Base-by-base conservation (phyloP, 2,329 filamentous ascomycete genomes). In the Metarhizium rileyi region DNA sequence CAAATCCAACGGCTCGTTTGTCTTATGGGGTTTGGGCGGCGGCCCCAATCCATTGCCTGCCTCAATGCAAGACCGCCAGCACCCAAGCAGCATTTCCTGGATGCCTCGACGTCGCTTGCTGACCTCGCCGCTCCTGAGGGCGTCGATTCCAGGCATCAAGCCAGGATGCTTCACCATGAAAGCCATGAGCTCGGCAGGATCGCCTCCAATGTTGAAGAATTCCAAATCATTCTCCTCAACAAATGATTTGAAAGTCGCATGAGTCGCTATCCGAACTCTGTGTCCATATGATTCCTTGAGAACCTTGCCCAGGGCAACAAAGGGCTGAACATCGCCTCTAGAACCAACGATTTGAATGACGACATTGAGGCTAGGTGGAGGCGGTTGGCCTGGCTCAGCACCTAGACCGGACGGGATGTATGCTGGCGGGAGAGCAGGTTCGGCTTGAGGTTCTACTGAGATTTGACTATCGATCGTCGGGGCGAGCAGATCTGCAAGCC, bases 141-240 rank as follows among this genome's bases (percentile, higher is more conserved):
- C 83, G 45, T 90, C 84, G 51, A 91, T 80, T 1, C 85, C 85
- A 1, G 89, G 89, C 83, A 94, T 88, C 28, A 95, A 71, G 0
- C 88, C 87, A 0, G 89, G 87, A 57, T 93, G 86, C 66, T 90
- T 90, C 43, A 93, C 88, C 88, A 94, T 94, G 59, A 91, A 94
- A 3, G 88, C 87, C 86, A 89, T 90, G 41, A 89, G 71, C 59
- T 86, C 78, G 1, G 81, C 77, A 1, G 86, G 86, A 61, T 90
- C 84, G 3, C 85, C 86, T n/a, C 85, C 84, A 47, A 89, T 86
- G 53, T 70, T 78, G 64, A 86, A 89, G 64, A 89, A 90, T 58
- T 90, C 86, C 14, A 90, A 73, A 0, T 76, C 83, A 61, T 83
- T 81, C 47, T 86, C 78, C 52, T 81, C 76, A 3, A 90, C 81